Evolutionary conservation across 495 filamentous ascomycete species (phyloP), one percentile per base, ranked within the genome.

Genomic region (Penicillium arizonense): DNA sequence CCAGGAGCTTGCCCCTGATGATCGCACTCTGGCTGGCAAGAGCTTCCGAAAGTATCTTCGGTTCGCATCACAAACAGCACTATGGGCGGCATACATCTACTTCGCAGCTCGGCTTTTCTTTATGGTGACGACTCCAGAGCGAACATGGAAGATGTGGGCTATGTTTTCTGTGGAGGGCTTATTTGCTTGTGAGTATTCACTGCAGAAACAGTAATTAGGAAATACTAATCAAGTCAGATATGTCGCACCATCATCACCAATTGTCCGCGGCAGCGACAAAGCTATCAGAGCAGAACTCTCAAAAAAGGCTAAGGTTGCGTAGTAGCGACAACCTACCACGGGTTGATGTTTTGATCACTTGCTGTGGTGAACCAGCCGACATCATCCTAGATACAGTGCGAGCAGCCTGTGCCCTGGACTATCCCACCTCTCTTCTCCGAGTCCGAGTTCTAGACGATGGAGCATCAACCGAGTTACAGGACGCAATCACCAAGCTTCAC

Each of bases 391-490:
- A 82, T 52, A 83, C 80, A 5, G 69, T 76, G 7, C 68, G 70
- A 24, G 77, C 77, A 10, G 74, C 79, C 8, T 74, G 72, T 44
- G 52, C 57, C 3, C 28, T 77, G 11, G 75, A 83, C 58, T 83
- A 81, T 42, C 80, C 80, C 0, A 5, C 30, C 12, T 65, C 76
- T 24, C 61, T 57, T 0, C 78, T 75, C 47, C 66, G 79, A 20
- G 71, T 82, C 11, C 67, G 77, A 2, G 56, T 82, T 5, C 67
- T 77, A 1, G 80, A 83, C 49, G 80, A 83, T 52, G 79, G 73
- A 1, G 65, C 60, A 10, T 76, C 73, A 11, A 40, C 42, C 0
- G 55, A 64, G 2, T 60, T 84, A 3, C 47, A 65, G 5, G 47
- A 64, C 9, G 62, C 64, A 0, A 41, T 78, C 12, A 43, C 61